Evolutionary conservation across 2,329 filamentous ascomycete species (phyloP).

Genomic region (Cordyceps militaris): DNA sequence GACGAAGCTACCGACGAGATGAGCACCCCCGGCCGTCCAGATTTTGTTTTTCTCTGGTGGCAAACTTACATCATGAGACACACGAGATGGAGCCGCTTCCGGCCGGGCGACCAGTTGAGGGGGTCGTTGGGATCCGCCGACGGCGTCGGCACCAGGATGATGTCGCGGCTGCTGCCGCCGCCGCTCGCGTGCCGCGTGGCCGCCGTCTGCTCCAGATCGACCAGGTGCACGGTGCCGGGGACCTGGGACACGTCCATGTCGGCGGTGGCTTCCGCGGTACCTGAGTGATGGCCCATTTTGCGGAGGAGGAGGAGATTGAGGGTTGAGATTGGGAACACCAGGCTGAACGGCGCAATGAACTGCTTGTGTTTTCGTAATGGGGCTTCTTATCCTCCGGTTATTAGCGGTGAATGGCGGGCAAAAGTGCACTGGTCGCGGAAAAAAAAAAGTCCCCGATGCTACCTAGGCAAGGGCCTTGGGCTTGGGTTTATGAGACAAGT

Average conservation of each 20-base stretch:
- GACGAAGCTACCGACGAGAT: conserved; percentile 24
- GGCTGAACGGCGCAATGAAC: too few relatives aligned
- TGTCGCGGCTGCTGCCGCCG: conserved; percentile 28
- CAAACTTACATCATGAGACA: conserved; percentile 24
- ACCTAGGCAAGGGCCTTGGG: too few relatives aligned
- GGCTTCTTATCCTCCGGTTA: too few relatives aligned
- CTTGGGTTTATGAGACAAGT: neutral
- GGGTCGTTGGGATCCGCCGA: conserved; percentile 45
- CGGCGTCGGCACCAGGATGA: conserved; percentile 44
- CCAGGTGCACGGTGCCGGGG: conserved; percentile 35
- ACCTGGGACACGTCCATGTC: conserved; percentile 17
- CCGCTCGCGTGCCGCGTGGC: conserved; percentile 26
- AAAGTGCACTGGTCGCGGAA: too few relatives aligned
- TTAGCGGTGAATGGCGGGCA: too few relatives aligned
- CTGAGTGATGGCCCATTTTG: neutral
- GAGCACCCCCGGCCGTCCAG: too few relatives aligned
- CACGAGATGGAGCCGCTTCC: conserved; percentile 22
- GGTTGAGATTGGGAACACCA: too few relatives aligned
- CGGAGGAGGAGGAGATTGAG: too few relatives aligned
- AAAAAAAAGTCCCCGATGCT: neutral
- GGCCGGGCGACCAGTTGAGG: conserved; percentile 38
- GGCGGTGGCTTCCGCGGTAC: neutral
- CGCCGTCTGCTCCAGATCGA: conserved; percentile 30
- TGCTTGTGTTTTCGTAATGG: too few relatives aligned
- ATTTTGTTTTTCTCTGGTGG: too few relatives aligned